phyloP scores from a whole-genome alignment of 805 yeast species.

The Wickerhamomyces bisporus region DNA sequence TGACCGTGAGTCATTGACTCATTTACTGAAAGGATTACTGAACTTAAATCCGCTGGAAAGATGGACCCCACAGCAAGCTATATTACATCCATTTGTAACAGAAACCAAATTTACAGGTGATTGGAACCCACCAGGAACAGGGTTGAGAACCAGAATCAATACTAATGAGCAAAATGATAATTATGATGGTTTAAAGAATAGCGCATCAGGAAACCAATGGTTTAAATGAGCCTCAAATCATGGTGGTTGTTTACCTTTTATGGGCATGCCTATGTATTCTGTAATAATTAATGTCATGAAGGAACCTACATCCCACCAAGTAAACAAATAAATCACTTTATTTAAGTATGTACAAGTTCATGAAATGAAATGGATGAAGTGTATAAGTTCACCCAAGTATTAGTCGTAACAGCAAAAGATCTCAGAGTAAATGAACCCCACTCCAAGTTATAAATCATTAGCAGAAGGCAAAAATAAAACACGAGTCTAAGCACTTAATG shows the following conservation, averaged over 20 bases:
- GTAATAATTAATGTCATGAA: no score
- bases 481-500: constrained; percentile 10
- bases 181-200: constrained; percentile 7
- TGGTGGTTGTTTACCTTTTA: no score
- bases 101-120: constrained; percentile 47
- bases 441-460: constrained; percentile 6
- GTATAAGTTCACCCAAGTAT: neutral
- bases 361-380: neutral
- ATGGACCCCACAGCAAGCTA: constrained; percentile 96
- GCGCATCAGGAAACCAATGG: constrained; percentile 13
- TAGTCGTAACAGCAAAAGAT: neutral
- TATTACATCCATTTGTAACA: constrained; percentile 84
- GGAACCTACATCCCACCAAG: no score
- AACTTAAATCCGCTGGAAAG: constrained; percentile 89
- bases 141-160: constrained; percentile 1
- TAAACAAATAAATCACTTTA: no score
- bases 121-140: constrained; percentile 48
- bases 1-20: constrained; percentile 66
- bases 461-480: constrained; percentile 1
- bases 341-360: neutral
- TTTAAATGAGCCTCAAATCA: constrained; percentile 7
- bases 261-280: no score
- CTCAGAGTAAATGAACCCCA: neutral
- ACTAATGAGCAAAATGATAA: neutral
- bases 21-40: constrained; percentile 72